Evolutionary conservation across 2,329 filamentous ascomycete species (phyloP), one percentile per base, ranked within the genome.

Genomic region (Pseudogymnoascus sp.): DNA sequence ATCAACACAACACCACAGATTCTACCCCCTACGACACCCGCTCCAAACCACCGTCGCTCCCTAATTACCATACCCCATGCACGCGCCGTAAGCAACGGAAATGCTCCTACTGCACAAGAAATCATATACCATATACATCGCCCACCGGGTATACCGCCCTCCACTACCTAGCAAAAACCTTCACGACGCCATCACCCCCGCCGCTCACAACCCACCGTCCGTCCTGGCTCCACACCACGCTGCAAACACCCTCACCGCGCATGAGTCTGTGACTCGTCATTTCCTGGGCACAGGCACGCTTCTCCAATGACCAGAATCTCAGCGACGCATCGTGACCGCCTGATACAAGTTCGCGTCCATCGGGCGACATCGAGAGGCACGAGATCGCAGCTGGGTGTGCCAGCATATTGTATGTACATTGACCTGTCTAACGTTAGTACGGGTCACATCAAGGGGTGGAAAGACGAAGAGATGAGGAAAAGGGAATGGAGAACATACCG

Each of bases 391-490:
- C 89, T 0, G 95, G 92, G 71, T 99, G 95, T 5, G 95, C 95
- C 65, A 97, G 86, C 95, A 99, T 99, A 72, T 90, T 96, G 77
- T 99, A 99, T 67, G 95, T 97, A 78, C 93, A 97, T 91, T 99
- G 95, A 63, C 95, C 95, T 97, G 14, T 21, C 16, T 64, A 3
- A 43, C 43, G 16, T 46, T 18, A 61, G 61, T 60, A 60, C 23
- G 25, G 8, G 18, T 38, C 28, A 43, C n/a, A 60, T 59, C 18
- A 59, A 23, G 12, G 53, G n/a, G 25, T 38, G 59, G n/a, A 25
- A 12, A 25, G 25, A 21, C 16, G 14, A 23, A 21, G 16, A 11
- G 21, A 31, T 18, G 1, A 25, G 12, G 34, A 31, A 56, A 37
- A 12, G 4, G 18, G 5, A 7, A 28, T 53, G 42, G 18, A 42